Evolutionary conservation across 306 rosid species (phyloP), one percentile per base, ranked within the genome.

Genomic region (Prunus mira): DNA sequence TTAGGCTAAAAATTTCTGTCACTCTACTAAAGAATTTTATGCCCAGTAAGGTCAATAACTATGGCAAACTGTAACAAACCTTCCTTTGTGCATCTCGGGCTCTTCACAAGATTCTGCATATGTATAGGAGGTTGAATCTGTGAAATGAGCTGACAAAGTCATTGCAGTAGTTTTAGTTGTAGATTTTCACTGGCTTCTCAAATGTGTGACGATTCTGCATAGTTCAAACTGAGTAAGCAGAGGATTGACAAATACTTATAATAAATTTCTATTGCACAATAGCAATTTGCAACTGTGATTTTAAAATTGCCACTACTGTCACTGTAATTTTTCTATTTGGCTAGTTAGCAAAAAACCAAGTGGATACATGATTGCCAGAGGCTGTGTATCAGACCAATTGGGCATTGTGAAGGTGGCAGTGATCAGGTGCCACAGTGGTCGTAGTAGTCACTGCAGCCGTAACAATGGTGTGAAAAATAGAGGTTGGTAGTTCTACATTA

Each of bases 141-240:
- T 72, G 56, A 63, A 72, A 41, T 72, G 73, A 34, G 70, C 60
- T 71, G 38, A 71, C 41, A 63, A 30, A 61, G 63, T 78, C 75
- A 71, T 52, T 27, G 20, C 62, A 64, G 11, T 57, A 17, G 25
- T 47, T 74, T 84, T 85, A 91, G 81, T 89, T 84, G 83, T 83
- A 87, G 78, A 89, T 91, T 85, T 84, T 87, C 72, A 91, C 92
- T 19, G 97, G 83, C 85, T 87, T 91, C 87, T 91, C 97, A 28
- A 62, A 87, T 9, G 88, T 69, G 51, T 85, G 91, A 64, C 89
- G 97, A 68, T 86, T 89, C 97, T 89, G 97, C 90, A 86, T 81
- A 82, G 76, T 80, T 78, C 15, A 51, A 18, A 52, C 57, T 0
- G 43, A 4, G 43, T 30, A 2, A 65, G 45, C 20, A 32, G 19